Percentiles rank a stretch among this genome's conserved stretches.
phyloP scores from a whole-genome alignment of 2,329 filamentous ascomycete genomes.

The Trichophyton schoenleinii region DNA sequence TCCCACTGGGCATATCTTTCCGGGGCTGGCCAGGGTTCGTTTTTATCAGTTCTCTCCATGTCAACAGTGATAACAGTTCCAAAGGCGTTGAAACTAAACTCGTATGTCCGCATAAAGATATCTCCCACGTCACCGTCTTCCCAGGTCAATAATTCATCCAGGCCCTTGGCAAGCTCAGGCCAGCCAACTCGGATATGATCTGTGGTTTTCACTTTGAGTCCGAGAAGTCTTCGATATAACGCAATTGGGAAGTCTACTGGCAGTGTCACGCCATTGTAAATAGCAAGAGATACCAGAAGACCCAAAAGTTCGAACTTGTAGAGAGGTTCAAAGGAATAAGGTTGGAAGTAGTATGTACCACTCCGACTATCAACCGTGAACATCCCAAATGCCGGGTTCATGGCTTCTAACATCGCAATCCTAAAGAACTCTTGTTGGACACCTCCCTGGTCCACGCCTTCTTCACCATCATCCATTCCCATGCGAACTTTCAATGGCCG shows the following conservation, averaged over 20 bases:
- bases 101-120: constrained; percentile 71
- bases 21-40: constrained; percentile 25
- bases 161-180: constrained; percentile 64
- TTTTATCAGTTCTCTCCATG: constrained; percentile 36
- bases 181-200: constrained; percentile 77
- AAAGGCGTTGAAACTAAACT: constrained; percentile 58
- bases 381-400: constrained; percentile 61
- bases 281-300: constrained; percentile 71
- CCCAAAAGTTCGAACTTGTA: constrained; percentile 89
- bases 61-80: constrained; percentile 43
- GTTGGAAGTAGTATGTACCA: constrained; percentile 76
- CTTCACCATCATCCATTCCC: constrained; percentile 68
- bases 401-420: constrained; percentile 63
- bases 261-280: constrained; percentile 87
- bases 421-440: constrained; percentile 96
- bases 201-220: constrained; percentile 54
- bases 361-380: constrained; percentile 63
- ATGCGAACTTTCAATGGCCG: constrained; percentile 80
- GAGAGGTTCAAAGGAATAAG: constrained; percentile 64
- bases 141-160: constrained; percentile 65
- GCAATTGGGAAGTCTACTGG: constrained; percentile 79
- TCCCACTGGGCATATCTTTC: constrained; percentile 12
- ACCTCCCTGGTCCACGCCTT: constrained; percentile 85
- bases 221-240: constrained; percentile 69
- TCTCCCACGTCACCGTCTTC: constrained; percentile 69